Evolutionary conservation across 768 basidiomycete species (phyloP), one percentile per base, ranked within the genome.

Genomic region (Termitomyces eurrhizus): DNA sequence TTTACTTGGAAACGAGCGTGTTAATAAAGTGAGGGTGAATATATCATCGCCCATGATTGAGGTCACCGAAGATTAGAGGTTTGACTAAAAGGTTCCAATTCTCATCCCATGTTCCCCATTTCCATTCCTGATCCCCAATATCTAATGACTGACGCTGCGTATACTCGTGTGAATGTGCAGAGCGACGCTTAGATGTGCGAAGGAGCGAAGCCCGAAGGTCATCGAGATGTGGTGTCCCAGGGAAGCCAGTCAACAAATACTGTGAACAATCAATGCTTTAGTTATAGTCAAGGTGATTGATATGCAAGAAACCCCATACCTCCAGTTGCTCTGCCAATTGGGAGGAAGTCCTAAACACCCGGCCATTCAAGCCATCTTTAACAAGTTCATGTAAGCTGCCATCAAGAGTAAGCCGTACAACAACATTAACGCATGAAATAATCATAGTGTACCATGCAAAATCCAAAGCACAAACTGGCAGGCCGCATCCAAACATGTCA

Each of bases 401-500:
- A 63, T 36, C 54, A 49, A 21, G 42, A 58, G 26, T 53, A 21
- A 64, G 35, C 50, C 39, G 42, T 11, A 2, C 12, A 35, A 53
- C 36, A 35, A 54, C 36, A 5, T 21, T 26, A 14, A 29, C 32
- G n/a, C 39, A 36, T 50, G 57, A 46, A 56, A 44, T 84, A n/a
- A 7, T 18, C 18, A 42, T 42, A 18, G 6, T 44, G 12, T 62
- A 95, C 95, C 93, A 96, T 45, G 80, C 75, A 69, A 96, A 99
- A 52, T 87, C 80, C 3, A 94, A 80, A 0, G 97, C 95, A 62
- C 95, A 90, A 8, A 98, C 97, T 0, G 96, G 96, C 58, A 98
- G 78, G 5, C 89, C 89, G 66, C 95, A 98, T 4, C 97, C 97
- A 75, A 98, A 98, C 96, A 98, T 98, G 72, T 99, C 97, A 7